Percentiles rank a stretch among this genome's conserved stretches.
phyloP scores from a whole-genome alignment of 2,329 filamentous ascomycete genomes.

The Cordyceps farinosa region DNA sequence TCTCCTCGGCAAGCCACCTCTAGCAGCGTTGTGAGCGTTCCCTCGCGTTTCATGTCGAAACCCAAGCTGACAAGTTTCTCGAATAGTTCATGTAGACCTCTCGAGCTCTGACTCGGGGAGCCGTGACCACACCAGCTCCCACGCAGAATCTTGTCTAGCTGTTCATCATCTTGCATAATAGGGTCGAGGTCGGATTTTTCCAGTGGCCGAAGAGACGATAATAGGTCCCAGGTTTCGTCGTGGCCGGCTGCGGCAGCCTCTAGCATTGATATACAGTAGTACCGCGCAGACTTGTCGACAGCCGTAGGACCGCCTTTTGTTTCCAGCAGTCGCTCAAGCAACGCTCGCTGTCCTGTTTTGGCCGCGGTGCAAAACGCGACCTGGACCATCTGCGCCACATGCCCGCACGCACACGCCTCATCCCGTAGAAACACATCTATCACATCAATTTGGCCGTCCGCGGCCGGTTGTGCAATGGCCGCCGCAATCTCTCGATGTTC shows the following conservation, averaged over 20 bases:
- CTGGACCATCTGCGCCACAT: no score
- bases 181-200: background rate
- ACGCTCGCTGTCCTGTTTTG: background rate
- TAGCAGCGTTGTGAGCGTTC: background rate
- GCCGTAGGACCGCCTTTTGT: no score
- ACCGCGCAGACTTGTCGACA: background rate
- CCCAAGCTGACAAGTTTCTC: background rate
- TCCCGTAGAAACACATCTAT: background rate
- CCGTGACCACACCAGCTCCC: background rate
- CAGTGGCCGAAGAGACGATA: background rate
- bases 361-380: background rate
- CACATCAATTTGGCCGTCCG: background rate
- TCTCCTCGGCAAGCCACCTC: background rate
- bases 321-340: background rate
- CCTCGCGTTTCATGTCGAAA: background rate
- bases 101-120: no score
- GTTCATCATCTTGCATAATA: background rate
- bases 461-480: rapidly evolving
- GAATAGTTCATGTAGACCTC: background rate
- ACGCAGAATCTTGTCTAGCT: rapidly evolving
- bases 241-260: background rate
- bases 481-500: rapidly evolving
- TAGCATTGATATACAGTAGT: background rate
- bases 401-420: background rate
- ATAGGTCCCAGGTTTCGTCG: constrained; percentile 7